Base-by-base conservation (phyloP, 441 rosid species). In the Adansonia grandidieri region DNA sequence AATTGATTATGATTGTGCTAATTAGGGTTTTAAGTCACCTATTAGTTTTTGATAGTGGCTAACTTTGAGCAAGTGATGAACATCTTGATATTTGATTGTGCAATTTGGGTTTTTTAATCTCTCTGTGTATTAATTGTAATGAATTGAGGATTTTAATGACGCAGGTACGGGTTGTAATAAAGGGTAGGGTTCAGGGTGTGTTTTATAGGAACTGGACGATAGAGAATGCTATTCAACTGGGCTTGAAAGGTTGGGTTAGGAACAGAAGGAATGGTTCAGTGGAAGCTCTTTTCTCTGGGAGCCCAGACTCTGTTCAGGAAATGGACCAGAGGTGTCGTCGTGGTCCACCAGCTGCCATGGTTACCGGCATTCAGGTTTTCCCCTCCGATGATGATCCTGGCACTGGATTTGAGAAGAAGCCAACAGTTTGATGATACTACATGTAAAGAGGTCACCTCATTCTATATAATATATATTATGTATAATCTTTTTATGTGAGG, bases 181-280 rank as follows among this genome's bases (percentile, higher is more conserved):
- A 93, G 81, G 98, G 98, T 74, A 89, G 90, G 78, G 98, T 95
- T 47, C 99, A 95, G 40, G 98, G 98, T 64, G 97, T 95, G 47
- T 95, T 94, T 78, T 93, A 93, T 80, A 87, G 97, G 79, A 87
- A 91, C 85, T 93, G 98, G 98, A 92, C 96, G 3, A 80, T 91
- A n/a, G 96, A 92, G 80, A 90, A 90, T 63, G 98, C 98, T 0
- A 83, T 79, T 44, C 88, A 87, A 73, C 85, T 95, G 69, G 94
- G 96, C 76, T 17, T 95, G 48, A 93, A 88, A 63, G 98, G 98
- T 76, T 93, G 98, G 98, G 97, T 95, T 10, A 87, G 96, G 86
- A 95, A 92, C 82, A 86, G 88, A 67, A 91, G 94, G 76, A 96
- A 95, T 66, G 97, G 99, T 56, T 84, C 96, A 0, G 99, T 95